Percentiles rank a stretch among this genome's conserved stretches.
Conservation (phyloP, 352 stramenopile genomes). For the Globisporangium barbulae region DNA sequence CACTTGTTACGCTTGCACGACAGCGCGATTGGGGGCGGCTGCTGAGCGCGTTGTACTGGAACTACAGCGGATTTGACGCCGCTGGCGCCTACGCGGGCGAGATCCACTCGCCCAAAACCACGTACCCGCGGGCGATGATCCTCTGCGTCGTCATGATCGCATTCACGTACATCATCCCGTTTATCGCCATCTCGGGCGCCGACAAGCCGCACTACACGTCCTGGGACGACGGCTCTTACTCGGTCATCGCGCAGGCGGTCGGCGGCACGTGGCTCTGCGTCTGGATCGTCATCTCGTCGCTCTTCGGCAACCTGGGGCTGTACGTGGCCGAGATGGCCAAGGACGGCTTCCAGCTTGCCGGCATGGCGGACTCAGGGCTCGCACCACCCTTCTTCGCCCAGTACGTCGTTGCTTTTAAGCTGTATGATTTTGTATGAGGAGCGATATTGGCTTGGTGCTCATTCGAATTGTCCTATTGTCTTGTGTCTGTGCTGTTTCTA, state of each 20-base stretch:
- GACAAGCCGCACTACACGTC: constrained; percentile 72
- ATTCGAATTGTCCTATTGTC: neutral
- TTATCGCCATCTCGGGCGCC: constrained; percentile 61
- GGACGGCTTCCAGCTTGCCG: constrained; percentile 74
- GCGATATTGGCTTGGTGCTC: neutral
- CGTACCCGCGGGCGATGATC: constrained; percentile 76
- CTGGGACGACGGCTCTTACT: constrained; percentile 78
- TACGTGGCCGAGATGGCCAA: constrained; percentile 85
- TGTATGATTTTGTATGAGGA: neutral
- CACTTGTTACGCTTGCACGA: neutral
- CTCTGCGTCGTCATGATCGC: constrained; percentile 73
- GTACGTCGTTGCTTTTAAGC: constrained; percentile 31
- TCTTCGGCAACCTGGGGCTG: constrained; percentile 77
- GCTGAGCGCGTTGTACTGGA: constrained; percentile 78
- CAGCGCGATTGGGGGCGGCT: constrained; percentile 61
- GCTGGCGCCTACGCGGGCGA: constrained; percentile 70
- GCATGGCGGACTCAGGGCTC: constrained; percentile 80
- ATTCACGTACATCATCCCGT: constrained; percentile 73
- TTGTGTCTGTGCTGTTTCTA: neutral
- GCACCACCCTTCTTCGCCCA: constrained; percentile 72
- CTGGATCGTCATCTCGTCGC: constrained; percentile 71
- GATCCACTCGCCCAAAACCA: constrained; percentile 64
- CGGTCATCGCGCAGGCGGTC: constrained; percentile 62
- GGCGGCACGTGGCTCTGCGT: constrained; percentile 66
- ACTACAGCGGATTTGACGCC: constrained; percentile 78